These are phyloP conservation scores for Echinochloa phyllopogon DNA, from an alignment of 176 grass and related monocot genomes.

Conservation along the genomic window DNA sequence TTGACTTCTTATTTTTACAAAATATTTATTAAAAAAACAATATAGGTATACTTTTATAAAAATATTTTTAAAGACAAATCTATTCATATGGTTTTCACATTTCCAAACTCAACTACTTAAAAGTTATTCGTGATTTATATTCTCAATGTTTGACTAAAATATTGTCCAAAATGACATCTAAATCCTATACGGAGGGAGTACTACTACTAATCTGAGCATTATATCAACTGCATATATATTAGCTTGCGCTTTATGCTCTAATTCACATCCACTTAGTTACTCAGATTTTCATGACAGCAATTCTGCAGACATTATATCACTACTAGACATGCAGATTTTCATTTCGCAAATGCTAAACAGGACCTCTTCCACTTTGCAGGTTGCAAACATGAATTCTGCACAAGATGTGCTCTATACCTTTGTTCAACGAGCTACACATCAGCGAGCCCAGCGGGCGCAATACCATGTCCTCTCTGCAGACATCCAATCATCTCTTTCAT, in stretches of 20 bases:
- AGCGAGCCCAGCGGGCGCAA: constrained; percentile 58
- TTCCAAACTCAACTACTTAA: too few species aligned
- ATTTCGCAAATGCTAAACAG: neutral
- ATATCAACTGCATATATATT: neutral
- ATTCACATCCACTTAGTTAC: constrained; percentile 17
- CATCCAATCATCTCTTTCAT: constrained; percentile 72
- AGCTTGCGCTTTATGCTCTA: constrained; percentile 31
- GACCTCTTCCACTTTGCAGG: constrained; percentile 47
- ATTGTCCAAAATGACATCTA: too few species aligned
- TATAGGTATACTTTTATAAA: too few species aligned
- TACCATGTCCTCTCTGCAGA: constrained; percentile 92
- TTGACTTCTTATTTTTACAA: too few species aligned
- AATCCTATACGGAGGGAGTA: too few species aligned
- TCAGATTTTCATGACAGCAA: neutral
- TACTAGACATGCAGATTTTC: neutral
- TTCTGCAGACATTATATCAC: neutral
- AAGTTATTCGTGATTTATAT: too few species aligned
- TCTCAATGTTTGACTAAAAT: too few species aligned
- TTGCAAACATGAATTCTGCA: constrained; percentile 99
- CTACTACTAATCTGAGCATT: constrained; percentile 8
- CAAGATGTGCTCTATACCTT: constrained; percentile 90
- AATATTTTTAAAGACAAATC: too few species aligned
- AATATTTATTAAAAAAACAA: too few species aligned
- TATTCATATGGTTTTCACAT: too few species aligned
- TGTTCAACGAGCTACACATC: constrained; percentile 80